These are phyloP conservation scores for Monosporascus sp. DNA, from an alignment of 2,329 filamentous ascomycete species.

Conservation along the genomic window DNA sequence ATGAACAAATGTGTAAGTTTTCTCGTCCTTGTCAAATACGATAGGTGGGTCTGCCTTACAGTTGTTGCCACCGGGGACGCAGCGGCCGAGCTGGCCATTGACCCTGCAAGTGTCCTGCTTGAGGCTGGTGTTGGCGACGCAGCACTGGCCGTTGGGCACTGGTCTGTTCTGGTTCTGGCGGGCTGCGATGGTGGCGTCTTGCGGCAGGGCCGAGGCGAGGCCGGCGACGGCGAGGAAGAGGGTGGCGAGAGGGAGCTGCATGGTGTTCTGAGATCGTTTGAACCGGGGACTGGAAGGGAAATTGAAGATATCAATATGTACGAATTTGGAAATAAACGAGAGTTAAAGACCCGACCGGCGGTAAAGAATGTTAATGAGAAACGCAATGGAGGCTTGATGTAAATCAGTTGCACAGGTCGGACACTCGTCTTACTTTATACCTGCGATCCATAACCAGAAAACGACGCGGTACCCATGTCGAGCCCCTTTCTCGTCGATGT, in stretches of 20 bases:
- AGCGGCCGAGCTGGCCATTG: slow-evolving; percentile 5
- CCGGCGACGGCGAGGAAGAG: slow-evolving; percentile 4
- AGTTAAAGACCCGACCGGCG: too few relatives aligned
- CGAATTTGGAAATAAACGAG: too few relatives aligned
- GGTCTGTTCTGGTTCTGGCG: neutral
- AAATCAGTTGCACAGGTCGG: too few relatives aligned
- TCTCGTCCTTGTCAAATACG: neutral
- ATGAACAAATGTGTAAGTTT: neutral
- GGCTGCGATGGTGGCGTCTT: neutral
- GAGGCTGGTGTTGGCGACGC: slow-evolving; percentile 8
- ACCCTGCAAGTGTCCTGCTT: slow-evolving; percentile 10
- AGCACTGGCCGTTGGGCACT: slow-evolving; percentile 7
- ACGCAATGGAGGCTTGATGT: too few relatives aligned
- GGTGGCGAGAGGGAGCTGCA: slow-evolving; percentile 7
- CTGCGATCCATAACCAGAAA: too few relatives aligned
- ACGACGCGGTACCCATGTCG: too few relatives aligned
- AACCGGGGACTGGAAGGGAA: too few relatives aligned
- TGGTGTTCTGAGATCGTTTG: neutral
- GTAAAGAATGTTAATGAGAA: too few relatives aligned
- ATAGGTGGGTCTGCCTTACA: neutral
- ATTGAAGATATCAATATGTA: too few relatives aligned
- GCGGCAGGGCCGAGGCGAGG: neutral
- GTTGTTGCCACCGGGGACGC: slow-evolving; percentile 9
- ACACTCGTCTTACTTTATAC: too few relatives aligned
- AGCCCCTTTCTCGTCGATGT: too few relatives aligned